Evolutionary conservation across 2,329 filamentous ascomycete genomes (phyloP), one percentile per base, ranked within the genome.

Genomic region (Tolypocladium capitatum): DNA sequence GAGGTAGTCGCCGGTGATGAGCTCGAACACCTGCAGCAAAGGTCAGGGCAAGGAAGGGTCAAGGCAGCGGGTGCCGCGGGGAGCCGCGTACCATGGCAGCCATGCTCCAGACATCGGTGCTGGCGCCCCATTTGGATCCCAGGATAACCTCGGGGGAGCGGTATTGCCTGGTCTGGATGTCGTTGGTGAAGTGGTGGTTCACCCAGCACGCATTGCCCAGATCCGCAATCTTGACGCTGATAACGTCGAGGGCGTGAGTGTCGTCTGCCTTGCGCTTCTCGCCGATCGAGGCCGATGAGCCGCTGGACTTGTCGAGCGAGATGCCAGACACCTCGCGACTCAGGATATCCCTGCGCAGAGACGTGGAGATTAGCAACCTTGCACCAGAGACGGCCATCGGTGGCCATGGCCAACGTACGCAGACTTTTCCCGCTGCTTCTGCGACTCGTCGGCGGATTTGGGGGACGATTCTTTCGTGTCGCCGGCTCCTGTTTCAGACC

Each of bases 51-150:
- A 30, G 36, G 36, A 4, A 7, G 24, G 27, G 21, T 5, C 18
- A 24, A 6, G 16, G 10, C 24, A n/a, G 1, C 14, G 38, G 38
- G 11, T 3, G 38, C 38, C 14, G 2, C 14, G 2, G 5, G 32
- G 6, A 21, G 33, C n/a, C 11, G 16, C 80, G 59, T 75, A 97
- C 92, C 92, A 98, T 98, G 56, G 86, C 86, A 50, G 92, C 90
- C 92, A 98, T 98, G 68, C 91, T 97, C 92, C 92, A 98, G 8
- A 97, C 86, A 67, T 98, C 92, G 2, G 92, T 97, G 63, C 91
- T 97, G n/a, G 92, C 92, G 56, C 92, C 92, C 92, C 92, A 98
- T 72, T 97, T 97, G 3, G 89, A 81, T 35, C 92, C 92, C 20
- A 98, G 72, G 51, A 98, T 97, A 48, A 98, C 92, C 68, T 98